These are phyloP conservation scores for Rhizopogon vesiculosus DNA, from an alignment of 768 basidiomycete genomes.

Conservation along the genomic window DNA sequence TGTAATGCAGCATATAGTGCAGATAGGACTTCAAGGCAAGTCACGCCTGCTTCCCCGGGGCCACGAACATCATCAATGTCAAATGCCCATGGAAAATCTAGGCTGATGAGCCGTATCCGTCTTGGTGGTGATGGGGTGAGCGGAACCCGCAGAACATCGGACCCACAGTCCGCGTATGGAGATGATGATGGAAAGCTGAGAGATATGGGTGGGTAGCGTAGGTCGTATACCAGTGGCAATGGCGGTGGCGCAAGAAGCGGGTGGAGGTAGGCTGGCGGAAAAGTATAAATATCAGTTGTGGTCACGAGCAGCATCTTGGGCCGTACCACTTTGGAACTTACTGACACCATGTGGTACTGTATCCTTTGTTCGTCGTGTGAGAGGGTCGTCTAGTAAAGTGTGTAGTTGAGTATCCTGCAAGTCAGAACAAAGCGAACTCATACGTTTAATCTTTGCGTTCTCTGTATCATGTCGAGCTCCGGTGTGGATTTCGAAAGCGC, in stretches of 20 bases:
- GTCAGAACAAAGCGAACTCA: background rate
- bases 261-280: background rate
- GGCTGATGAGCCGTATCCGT: slow-evolving; percentile 3
- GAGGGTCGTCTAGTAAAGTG: background rate
- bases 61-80: background rate
- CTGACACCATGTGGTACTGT: background rate
- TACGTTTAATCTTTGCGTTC: background rate
- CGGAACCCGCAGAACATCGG: background rate
- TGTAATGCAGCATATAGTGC: slow-evolving; percentile 3
- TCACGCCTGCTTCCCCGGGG: background rate
- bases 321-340: background rate
- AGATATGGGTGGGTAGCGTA: background rate
- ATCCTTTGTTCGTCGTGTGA: background rate
- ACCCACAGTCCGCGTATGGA: background rate
- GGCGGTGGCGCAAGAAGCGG: slow-evolving; percentile 1
- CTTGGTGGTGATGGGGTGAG: background rate
- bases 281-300: background rate
- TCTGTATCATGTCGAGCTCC: slow-evolving; percentile 1
- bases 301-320: background rate
- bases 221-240: slow-evolving; percentile 3
- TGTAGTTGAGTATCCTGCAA: background rate
- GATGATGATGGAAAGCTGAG: background rate
- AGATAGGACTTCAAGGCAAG: slow-evolving; percentile 3
- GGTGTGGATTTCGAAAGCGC: background rate
- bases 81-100: slow-evolving; percentile 7